Percentiles rank a stretch among this genome's conserved stretches.
Evolutionary conservation across 2,329 filamentous ascomycete genomes (phyloP).

Genomic region (Sarocladium oryzae): DNA sequence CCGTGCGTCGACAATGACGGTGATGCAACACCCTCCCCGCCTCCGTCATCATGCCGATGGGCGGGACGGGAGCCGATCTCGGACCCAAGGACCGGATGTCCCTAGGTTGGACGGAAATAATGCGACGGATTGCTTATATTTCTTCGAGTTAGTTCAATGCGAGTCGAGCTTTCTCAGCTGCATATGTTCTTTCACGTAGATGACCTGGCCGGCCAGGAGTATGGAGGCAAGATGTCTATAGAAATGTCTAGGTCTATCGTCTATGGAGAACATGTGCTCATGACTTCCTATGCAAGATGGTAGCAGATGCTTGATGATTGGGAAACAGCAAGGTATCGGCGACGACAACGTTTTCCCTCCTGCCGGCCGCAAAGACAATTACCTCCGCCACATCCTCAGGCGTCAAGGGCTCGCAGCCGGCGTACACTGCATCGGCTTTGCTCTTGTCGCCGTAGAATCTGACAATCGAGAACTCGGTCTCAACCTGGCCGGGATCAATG

Average conservation of each 20-base stretch:
- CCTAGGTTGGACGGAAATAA: too few species aligned
- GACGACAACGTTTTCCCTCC: constrained; percentile 84
- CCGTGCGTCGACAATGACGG: too few species aligned
- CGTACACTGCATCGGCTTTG: constrained; percentile 87
- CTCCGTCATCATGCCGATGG: neutral
- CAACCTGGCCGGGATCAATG: constrained; percentile 86
- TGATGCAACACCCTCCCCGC: neutral
- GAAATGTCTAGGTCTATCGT: neutral
- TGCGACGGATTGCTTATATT: too few species aligned
- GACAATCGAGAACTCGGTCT: constrained; percentile 90
- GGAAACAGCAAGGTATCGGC: constrained; percentile 84
- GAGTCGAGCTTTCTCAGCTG: too few species aligned
- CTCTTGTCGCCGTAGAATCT: constrained; percentile 81
- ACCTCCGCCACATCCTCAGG: constrained; percentile 88
- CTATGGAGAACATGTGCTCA: neutral
- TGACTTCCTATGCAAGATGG: constrained; percentile 11
- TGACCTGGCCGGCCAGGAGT: too few species aligned
- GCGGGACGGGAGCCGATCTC: neutral
- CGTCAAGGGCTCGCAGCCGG: constrained; percentile 74
- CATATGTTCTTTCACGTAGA: too few species aligned
- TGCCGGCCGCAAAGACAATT: constrained; percentile 75
- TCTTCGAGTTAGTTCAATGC: too few species aligned
- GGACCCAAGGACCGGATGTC: too few species aligned
- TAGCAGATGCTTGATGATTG: constrained; percentile 57
- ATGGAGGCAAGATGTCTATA: neutral